Evolutionary conservation across 1,284 basidiomycete species (phyloP).

Genomic region (Rhodotorula sp.): DNA sequence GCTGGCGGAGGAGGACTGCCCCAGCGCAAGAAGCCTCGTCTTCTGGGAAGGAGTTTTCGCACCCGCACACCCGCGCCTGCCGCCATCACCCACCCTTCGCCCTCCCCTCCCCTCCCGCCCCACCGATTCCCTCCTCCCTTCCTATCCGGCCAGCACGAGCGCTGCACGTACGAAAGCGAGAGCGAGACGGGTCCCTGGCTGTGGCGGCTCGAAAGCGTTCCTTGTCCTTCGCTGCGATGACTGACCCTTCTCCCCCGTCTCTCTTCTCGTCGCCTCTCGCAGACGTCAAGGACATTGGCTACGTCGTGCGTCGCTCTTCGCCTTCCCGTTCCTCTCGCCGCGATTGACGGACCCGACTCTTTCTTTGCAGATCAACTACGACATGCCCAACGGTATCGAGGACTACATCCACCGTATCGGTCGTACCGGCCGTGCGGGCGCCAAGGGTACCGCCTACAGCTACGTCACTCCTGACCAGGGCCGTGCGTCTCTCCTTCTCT

Average conservation of each 20-base stretch:
- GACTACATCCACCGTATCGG: conserved; percentile 86
- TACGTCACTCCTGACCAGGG: conserved; percentile 67
- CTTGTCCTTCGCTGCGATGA: too few species aligned
- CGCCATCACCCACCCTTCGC: not conserved
- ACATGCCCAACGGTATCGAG: conserved; percentile 33
- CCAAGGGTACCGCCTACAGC: conserved; percentile 86
- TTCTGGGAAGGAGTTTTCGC: not conserved
- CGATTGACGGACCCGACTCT: not conserved
- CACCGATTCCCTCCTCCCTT: not conserved
- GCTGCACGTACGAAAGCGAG: not conserved
- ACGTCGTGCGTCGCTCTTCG: conserved; percentile 27
- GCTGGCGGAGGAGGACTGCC: too few species aligned
- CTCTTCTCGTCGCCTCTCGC: not conserved
- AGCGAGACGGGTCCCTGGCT: not conserved
- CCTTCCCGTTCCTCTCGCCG: too few species aligned
- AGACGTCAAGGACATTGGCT: conserved; percentile 44
- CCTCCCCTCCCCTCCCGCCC: not conserved
- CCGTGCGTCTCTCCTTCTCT: conserved; percentile 15
- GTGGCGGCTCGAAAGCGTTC: not conserved
- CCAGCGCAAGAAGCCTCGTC: not conserved
- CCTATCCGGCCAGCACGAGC: not conserved
- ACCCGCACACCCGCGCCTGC: not conserved
- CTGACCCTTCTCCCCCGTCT: not conserved
- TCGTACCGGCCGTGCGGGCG: conserved; percentile 64
- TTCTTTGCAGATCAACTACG: conserved; percentile 36